phyloP scores from a whole-genome alignment of 331 rosid species.

The Quercus tomentella region DNA sequence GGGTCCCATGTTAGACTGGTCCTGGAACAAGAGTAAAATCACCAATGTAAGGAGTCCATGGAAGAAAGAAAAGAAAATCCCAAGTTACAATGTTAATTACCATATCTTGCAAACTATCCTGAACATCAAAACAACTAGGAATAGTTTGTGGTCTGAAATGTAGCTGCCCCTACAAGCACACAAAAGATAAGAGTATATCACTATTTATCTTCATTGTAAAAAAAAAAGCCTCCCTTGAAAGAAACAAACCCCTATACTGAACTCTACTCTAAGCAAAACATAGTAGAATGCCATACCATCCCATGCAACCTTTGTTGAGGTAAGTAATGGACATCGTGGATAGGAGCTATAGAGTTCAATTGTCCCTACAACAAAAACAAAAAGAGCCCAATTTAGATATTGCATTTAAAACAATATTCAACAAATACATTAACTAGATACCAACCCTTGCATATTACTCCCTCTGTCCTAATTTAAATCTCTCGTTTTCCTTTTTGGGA shows the following conservation, averaged over 20 bases:
- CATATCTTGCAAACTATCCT: constrained; percentile 30
- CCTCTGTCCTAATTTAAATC: no score
- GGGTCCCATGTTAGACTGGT: constrained; percentile 28
- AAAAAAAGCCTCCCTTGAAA: background rate
- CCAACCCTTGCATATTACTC: constrained; percentile 30
- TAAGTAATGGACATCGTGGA: constrained; percentile 28
- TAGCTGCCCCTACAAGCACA: constrained; percentile 39
- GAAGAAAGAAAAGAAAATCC: background rate
- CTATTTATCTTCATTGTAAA: background rate
- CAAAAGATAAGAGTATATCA: background rate
- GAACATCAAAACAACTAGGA: constrained; percentile 22
- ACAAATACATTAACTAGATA: background rate
- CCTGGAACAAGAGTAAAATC: constrained; percentile 27
- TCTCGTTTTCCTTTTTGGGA: no score
- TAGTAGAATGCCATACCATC: constrained; percentile 30
- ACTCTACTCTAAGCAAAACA: background rate
- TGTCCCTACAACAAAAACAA: constrained; percentile 34
- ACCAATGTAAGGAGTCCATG: background rate
- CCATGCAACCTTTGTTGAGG: constrained; percentile 35
- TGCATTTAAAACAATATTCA: background rate
- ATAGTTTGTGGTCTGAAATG: constrained; percentile 34
- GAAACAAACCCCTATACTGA: background rate
- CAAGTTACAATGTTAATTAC: constrained; percentile 8
- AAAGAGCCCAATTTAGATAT: constrained; percentile 1
- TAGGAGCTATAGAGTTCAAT: constrained; percentile 34